These are phyloP conservation scores for Coemansia sp. DNA, from an alignment of 192 early-diverging fungal species.

Conservation along the genomic window DNA sequence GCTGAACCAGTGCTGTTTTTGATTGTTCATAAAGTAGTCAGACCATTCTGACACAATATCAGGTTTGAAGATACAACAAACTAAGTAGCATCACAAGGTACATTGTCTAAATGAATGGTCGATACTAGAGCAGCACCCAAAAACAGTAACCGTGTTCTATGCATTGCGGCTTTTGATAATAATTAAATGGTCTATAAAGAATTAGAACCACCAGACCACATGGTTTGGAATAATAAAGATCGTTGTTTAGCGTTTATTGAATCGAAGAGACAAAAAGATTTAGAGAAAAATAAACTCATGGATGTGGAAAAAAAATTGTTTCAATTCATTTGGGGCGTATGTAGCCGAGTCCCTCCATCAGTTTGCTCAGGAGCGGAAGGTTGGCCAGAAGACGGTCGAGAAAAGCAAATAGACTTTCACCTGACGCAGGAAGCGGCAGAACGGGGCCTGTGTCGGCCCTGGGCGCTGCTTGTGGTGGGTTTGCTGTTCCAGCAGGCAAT, in stretches of 20 bases:
- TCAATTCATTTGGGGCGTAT: conserved; percentile 29
- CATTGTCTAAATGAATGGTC: neutral
- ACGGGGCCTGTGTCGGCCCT: conserved; percentile 17
- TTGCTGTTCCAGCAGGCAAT: neutral
- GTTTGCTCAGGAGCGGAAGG: conserved; percentile 34
- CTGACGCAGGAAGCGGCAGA: conserved; percentile 38
- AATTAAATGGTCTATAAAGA: neutral
- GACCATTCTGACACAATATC: neutral
- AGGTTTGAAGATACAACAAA: neutral
- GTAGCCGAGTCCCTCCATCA: conserved; percentile 40
- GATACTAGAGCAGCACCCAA: neutral
- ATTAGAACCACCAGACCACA: too few relatives aligned
- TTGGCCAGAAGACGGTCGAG: conserved; percentile 40
- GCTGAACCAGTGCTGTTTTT: neutral
- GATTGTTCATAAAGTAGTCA: neutral
- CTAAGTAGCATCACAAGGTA: neutral
- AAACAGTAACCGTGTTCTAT: neutral
- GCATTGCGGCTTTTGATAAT: neutral
- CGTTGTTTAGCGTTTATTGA: neutral
- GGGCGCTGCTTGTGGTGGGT: neutral
- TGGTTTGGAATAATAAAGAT: neutral
- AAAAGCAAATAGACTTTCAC: conserved; percentile 33
- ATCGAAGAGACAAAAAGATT: neutral
- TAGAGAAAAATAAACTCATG: neutral
- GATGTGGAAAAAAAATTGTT: neutral